Evolutionary conservation across 225 moss, liverwort and hornwort genomes (phyloP).

Genomic region (Anthoceros angustus): DNA sequence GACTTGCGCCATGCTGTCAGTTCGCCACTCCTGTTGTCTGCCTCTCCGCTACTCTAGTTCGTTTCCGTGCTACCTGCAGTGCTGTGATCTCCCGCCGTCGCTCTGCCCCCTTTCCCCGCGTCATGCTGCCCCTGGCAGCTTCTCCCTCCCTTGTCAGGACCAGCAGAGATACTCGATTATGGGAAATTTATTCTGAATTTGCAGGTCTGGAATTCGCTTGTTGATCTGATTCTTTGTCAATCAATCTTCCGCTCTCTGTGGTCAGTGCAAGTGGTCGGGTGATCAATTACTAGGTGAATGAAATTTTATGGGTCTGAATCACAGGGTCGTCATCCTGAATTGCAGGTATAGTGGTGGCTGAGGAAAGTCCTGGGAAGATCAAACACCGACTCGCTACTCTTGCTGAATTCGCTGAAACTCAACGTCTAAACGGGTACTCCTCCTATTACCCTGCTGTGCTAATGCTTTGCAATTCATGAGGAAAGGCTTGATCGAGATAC

Average conservation of each 20-base stretch:
- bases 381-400: constrained; percentile 69
- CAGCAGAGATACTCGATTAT: constrained; percentile 57
- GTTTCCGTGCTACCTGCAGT: too few relatives aligned
- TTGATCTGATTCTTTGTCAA: background rate
- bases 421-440: constrained; percentile 74
- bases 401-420: constrained; percentile 54
- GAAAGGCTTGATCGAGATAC: too few relatives aligned
- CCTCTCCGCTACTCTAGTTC: too few relatives aligned
- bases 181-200: constrained; percentile 64
- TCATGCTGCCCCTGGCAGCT: constrained; percentile 19
- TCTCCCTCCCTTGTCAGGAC: constrained; percentile 38
- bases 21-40: too few relatives aligned
- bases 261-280: constrained; percentile 1
- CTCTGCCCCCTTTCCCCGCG: background rate
- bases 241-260: background rate
- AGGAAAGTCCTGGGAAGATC: constrained; percentile 53
- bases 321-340: background rate
- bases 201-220: constrained; percentile 27
- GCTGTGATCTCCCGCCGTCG: too few relatives aligned
- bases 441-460: background rate
- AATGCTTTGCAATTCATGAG: too few relatives aligned
- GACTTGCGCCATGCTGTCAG: too few relatives aligned
- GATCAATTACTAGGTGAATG: background rate
- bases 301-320: background rate
- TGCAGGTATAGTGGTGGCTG: constrained; percentile 57